Evolutionary conservation across 139 green algal species (phyloP).

Genomic region (Micromonas pusilla): DNA sequence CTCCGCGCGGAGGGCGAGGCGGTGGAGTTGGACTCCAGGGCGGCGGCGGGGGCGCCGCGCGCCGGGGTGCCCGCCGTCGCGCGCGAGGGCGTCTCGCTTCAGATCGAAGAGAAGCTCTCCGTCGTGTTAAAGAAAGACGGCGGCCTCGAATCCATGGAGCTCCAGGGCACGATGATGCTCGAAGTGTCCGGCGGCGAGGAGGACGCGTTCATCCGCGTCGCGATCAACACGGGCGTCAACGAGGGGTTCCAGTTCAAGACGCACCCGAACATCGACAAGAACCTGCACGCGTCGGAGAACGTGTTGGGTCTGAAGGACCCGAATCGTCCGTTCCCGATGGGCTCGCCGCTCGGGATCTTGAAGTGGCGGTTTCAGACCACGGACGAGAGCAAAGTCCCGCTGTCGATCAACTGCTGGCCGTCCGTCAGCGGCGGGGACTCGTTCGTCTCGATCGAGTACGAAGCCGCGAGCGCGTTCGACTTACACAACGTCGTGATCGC

Average conservation of each 20-base stretch:
- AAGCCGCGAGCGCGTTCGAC: slow-evolving; percentile 70
- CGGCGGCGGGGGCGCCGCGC: neutral
- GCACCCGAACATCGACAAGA: slow-evolving; percentile 99
- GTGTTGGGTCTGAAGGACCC: slow-evolving; percentile 88
- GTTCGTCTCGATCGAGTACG: slow-evolving; percentile 99
- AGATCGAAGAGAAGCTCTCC: slow-evolving; percentile 45
- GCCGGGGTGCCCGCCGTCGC: slow-evolving; percentile 5
- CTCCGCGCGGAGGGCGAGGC: slow-evolving; percentile 70
- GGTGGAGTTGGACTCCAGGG: slow-evolving; percentile 41
- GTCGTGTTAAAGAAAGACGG: slow-evolving; percentile 82
- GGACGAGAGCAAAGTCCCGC: slow-evolving; percentile 52
- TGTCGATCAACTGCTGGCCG: slow-evolving; percentile 94
- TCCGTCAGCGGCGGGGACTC: slow-evolving; percentile 70
- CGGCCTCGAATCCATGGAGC: slow-evolving; percentile 86
- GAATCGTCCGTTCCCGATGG: slow-evolving; percentile 82
- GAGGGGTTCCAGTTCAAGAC: slow-evolving; percentile 98
- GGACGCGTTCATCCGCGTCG: slow-evolving; percentile 63
- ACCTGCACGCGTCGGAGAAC: slow-evolving; percentile 58
- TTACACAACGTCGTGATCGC: slow-evolving; percentile 84
- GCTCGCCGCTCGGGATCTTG: slow-evolving; percentile 77
- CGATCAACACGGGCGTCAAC: slow-evolving; percentile 49
- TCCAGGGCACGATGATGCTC: slow-evolving; percentile 82
- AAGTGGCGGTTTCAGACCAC: slow-evolving; percentile 89
- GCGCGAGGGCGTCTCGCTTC: slow-evolving; percentile 37
- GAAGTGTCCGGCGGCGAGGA: slow-evolving; percentile 59